phyloP scores from a whole-genome alignment of 2,329 filamentous ascomycete species.

The Aotearoamyces nothofagi region DNA sequence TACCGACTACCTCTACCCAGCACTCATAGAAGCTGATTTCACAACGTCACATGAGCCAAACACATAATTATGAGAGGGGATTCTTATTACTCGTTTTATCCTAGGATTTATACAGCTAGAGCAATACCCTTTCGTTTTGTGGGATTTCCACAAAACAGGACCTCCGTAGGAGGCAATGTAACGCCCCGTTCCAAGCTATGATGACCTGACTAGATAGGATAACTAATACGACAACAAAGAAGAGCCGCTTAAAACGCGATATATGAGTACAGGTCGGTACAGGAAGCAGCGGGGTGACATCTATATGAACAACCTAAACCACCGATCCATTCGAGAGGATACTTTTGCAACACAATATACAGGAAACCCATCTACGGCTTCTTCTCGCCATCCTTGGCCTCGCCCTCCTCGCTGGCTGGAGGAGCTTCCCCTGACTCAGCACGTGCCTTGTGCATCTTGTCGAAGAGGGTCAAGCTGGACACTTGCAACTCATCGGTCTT shows the following conservation, averaged over 20 bases:
- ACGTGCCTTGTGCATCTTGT: slow-evolving; percentile 99
- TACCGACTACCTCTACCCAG: too few relatives aligned
- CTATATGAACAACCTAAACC: slow-evolving; percentile 15
- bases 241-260: slow-evolving; percentile 18
- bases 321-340: slow-evolving; percentile 13
- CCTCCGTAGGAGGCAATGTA: slow-evolving; percentile 12
- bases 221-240: slow-evolving; percentile 19
- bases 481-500: slow-evolving; percentile 98
- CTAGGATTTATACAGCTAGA: slow-evolving; percentile 23
- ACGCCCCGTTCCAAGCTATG: slow-evolving; percentile 15
- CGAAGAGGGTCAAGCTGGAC: slow-evolving; percentile 89
- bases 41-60: not conserved
- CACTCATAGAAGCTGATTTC: not conserved
- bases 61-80: slow-evolving; percentile 34
- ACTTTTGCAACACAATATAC: slow-evolving; percentile 5
- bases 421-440: slow-evolving; percentile 41
- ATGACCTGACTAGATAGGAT: slow-evolving; percentile 12
- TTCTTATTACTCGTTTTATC: slow-evolving; percentile 37
- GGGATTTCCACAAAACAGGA: not conserved
- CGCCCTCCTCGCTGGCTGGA: slow-evolving; percentile 40
- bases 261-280: slow-evolving; percentile 21
- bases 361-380: slow-evolving; percentile 37
- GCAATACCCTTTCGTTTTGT: slow-evolving; percentile 11
- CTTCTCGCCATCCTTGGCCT: slow-evolving; percentile 57
- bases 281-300: too few relatives aligned